phyloP scores from a whole-genome alignment of 2,329 filamentous ascomycete genomes.

The Fusarium aywerte region DNA sequence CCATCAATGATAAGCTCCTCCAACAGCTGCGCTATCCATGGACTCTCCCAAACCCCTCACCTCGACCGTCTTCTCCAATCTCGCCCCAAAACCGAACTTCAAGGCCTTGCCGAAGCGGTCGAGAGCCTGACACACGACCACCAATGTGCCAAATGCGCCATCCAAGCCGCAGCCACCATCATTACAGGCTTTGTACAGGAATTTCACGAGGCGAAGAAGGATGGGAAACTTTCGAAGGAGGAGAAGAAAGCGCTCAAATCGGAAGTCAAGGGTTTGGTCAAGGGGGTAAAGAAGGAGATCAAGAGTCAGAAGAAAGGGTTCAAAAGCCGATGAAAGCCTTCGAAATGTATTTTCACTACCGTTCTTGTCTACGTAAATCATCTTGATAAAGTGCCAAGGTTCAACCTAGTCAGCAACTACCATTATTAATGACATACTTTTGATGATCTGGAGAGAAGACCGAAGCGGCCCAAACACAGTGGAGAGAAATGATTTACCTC shows the following conservation, averaged over 20 bases:
- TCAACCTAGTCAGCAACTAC: background rate
- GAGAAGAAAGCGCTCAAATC: conserved; percentile 32
- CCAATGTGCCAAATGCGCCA: conserved; percentile 25
- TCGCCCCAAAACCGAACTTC: conserved; percentile 9
- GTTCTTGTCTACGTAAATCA: background rate
- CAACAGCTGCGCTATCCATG: conserved; percentile 9
- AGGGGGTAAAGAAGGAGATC: conserved; percentile 16
- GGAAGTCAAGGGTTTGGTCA: conserved; percentile 24
- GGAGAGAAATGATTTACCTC: conserved; percentile 3
- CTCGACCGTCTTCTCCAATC: conserved; percentile 24
- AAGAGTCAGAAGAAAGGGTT: conserved; percentile 10
- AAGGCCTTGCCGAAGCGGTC: conserved; percentile 6
- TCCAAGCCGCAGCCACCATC: conserved; percentile 14
- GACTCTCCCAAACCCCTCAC: conserved; percentile 18
- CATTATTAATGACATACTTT: background rate
- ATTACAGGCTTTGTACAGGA: conserved; percentile 14
- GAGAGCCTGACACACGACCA: conserved; percentile 9
- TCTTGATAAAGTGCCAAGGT: background rate
- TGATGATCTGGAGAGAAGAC: conserved; percentile 7
- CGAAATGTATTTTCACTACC: background rate
- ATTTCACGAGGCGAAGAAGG: conserved; percentile 23
- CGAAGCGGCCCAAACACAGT: conserved; percentile 3
- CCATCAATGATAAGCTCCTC: background rate
- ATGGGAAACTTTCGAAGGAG: conserved; percentile 27
- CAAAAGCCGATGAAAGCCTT: background rate